Evolutionary conservation across 768 basidiomycete species (phyloP).

Genomic region (Russula abietina): DNA sequence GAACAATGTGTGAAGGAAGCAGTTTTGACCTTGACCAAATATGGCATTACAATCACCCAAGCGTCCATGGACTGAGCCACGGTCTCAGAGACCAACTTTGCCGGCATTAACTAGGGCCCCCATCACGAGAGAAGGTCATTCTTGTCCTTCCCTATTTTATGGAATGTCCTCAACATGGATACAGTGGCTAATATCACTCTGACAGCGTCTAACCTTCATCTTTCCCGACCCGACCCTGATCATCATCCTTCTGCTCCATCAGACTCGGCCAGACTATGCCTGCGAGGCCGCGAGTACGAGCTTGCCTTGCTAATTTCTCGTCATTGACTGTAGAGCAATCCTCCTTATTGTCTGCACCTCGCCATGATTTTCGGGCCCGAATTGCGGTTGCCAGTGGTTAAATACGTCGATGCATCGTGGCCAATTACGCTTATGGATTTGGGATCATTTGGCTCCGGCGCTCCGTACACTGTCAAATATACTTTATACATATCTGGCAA

Average conservation of each 20-base stretch:
- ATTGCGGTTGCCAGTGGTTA: no score
- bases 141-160: not conserved
- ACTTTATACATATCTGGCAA: not conserved
- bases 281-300: not conserved
- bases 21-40: not conserved
- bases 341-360: not conserved
- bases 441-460: slow-evolving; percentile 10
- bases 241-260: not conserved
- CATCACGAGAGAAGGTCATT: not conserved
- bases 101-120: not conserved
- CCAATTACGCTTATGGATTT: not conserved
- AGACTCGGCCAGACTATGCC: not conserved
- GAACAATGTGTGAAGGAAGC: not conserved
- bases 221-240: not conserved
- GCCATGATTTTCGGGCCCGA: not conserved
- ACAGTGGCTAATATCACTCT: not conserved
- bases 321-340: not conserved
- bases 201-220: not conserved
- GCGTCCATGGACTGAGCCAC: not conserved
- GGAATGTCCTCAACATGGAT: not conserved
- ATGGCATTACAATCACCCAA: not conserved
- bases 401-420: not conserved
- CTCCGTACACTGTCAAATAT: slow-evolving; percentile 13
- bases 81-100: not conserved
- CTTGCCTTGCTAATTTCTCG: not conserved